These are phyloP conservation scores for Scenedesmus sp. DNA, from an alignment of 163 green algal genomes.

Conservation along the genomic window DNA sequence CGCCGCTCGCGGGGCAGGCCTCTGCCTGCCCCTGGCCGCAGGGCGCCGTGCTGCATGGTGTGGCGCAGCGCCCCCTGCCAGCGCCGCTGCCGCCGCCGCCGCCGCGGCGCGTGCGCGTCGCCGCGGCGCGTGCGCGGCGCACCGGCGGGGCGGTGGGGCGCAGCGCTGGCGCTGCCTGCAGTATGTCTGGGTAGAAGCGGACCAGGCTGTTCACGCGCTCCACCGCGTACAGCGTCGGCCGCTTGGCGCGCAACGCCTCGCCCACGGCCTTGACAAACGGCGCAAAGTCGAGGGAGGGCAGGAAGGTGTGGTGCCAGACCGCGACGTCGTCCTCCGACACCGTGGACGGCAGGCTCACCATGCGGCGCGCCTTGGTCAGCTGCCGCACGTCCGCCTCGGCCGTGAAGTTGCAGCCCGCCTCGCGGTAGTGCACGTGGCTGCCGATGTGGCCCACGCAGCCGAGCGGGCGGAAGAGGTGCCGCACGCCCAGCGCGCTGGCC, in stretches of 20 bases:
- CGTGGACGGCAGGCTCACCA: constrained; percentile 21
- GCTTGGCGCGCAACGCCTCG: not conserved
- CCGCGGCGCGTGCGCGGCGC: not conserved
- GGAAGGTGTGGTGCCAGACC: constrained; percentile 6
- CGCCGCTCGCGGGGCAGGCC: not conserved
- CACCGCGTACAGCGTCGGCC: constrained; percentile 16
- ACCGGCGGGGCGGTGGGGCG: constrained; percentile 13
- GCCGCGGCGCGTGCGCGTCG: no score
- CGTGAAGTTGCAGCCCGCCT: constrained; percentile 17
- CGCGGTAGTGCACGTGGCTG: constrained; percentile 22
- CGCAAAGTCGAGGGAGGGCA: not conserved
- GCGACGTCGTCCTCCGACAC: not conserved
- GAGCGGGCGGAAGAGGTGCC: constrained; percentile 15
- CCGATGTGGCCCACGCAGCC: constrained; percentile 30
- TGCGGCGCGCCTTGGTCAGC: constrained; percentile 10
- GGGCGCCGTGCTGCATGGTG: not conserved
- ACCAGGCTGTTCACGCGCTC: constrained; percentile 20
- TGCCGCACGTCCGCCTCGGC: constrained; percentile 5
- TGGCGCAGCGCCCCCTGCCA: no score
- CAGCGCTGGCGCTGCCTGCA: constrained; percentile 13
- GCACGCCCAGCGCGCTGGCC: not conserved
- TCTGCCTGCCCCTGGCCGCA: not conserved
- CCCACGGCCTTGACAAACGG: constrained; percentile 13
- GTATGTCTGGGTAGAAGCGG: constrained; percentile 16
- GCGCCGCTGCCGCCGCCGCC: no score